phyloP scores from a whole-genome alignment of 1,284 basidiomycete genomes.

The Trichosporon sp. region DNA sequence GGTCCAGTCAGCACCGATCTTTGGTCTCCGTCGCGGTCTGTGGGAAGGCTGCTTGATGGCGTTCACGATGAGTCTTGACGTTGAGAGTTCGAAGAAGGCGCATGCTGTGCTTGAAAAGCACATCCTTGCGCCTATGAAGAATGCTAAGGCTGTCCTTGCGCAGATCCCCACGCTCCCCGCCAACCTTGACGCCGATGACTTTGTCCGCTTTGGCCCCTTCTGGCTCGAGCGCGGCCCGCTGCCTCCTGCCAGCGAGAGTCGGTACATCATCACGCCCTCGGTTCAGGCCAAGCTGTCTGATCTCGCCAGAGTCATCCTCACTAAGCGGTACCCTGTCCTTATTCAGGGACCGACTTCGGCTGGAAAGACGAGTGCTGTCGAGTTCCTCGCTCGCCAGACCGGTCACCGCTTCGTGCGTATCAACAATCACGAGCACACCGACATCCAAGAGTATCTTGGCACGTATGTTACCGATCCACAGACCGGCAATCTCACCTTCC shows the following conservation, averaged over 20 bases:
- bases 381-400: conserved; percentile 87
- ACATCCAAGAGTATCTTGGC: conserved; percentile 97
- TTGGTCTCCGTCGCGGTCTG: conserved; percentile 76
- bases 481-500: conserved; percentile 88
- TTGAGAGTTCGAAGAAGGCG: conserved; percentile 64
- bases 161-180: conserved; percentile 62
- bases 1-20: conserved; percentile 68
- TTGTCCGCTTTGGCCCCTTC: conserved; percentile 84
- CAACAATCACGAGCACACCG: conserved; percentile 99
- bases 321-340: conserved; percentile 84
- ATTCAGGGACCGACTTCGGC: conserved; percentile 98
- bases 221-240: conserved; percentile 76
- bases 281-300: conserved; percentile 93
- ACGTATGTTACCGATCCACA: conserved; percentile 90
- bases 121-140: conserved; percentile 76
- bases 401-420: conserved; percentile 96
- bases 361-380: conserved; percentile 95
- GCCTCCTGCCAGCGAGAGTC: conserved; percentile 53
- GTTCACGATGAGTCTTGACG: conserved; percentile 91
- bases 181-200: conserved; percentile 54
- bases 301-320: conserved; percentile 83
- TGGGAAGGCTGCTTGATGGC: conserved; percentile 98
- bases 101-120: conserved; percentile 66
- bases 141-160: conserved; percentile 66
- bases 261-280: conserved; percentile 92